Conservation (phyloP, 257 asterid species). For the Solanum piurae region DNA sequence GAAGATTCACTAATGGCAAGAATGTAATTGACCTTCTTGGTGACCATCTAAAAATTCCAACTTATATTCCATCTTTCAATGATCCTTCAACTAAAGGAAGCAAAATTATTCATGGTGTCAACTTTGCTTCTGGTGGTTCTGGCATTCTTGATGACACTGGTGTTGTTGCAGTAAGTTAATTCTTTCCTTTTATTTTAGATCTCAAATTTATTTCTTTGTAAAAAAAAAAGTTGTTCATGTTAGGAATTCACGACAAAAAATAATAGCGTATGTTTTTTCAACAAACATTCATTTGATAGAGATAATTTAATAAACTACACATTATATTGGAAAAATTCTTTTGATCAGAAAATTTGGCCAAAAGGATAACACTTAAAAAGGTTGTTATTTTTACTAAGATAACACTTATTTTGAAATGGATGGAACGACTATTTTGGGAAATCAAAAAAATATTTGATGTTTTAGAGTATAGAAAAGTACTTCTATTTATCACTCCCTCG, state of each 20-base stretch:
- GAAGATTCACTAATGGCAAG: slow-evolving; percentile 63
- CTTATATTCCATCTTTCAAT: slow-evolving; percentile 44
- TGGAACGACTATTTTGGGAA: accelerated
- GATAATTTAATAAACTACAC: background rate
- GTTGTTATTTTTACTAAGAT: accelerated
- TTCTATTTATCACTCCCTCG: background rate
- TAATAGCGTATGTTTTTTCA: too few species aligned
- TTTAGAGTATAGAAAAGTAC: background rate
- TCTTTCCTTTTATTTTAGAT: background rate
- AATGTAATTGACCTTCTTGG: slow-evolving; percentile 59
- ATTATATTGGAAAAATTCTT: too few species aligned
- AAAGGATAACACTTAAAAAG: too few species aligned
- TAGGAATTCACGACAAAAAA: background rate
- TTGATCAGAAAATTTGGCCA: too few species aligned
- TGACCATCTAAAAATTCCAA: slow-evolving; percentile 22
- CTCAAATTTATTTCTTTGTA: background rate
- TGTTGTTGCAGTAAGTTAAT: background rate
- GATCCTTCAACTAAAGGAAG: slow-evolving; percentile 61
- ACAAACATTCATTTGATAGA: background rate
- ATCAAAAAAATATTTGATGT: background rate
- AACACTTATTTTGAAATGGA: background rate
- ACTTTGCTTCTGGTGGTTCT: slow-evolving; percentile 78
- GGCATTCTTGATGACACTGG: slow-evolving; percentile 73
- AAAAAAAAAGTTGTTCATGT: too few species aligned
- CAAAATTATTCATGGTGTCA: slow-evolving; percentile 47